These are phyloP conservation scores for Gyromitra esculenta DNA, from an alignment of 2,329 filamentous ascomycete species.

Conservation along the genomic window DNA sequence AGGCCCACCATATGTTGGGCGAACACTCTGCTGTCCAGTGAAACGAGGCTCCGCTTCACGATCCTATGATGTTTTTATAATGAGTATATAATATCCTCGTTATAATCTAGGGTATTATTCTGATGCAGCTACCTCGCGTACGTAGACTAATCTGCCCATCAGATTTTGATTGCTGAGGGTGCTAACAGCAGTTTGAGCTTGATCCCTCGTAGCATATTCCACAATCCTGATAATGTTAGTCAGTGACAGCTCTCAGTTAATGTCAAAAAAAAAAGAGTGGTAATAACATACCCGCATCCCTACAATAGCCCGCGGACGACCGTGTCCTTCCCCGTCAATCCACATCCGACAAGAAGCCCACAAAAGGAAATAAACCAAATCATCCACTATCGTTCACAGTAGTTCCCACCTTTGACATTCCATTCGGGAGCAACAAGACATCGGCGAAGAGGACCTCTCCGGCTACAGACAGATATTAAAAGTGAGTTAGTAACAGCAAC, in stretches of 20 bases:
- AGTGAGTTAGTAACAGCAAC: conserved; percentile 28
- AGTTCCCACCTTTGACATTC: conserved; percentile 99
- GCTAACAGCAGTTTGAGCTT: conserved; percentile 96
- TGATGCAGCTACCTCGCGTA: conserved; percentile 77
- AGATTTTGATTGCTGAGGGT: conserved; percentile 99
- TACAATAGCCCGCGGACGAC: conserved; percentile 87
- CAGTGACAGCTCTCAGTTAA: conserved; percentile 58
- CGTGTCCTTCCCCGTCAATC: conserved; percentile 96
- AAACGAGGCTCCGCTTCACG: conserved; percentile 98
- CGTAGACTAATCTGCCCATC: conserved; percentile 98
- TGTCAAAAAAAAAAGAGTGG: conserved; percentile 9
- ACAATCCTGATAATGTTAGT: conserved; percentile 78
- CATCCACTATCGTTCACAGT: conserved; percentile 74
- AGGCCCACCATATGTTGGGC: conserved; percentile 68
- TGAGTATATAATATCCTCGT: conserved; percentile 4
- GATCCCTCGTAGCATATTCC: conserved; percentile 99
- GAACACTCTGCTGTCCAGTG: conserved; percentile 66
- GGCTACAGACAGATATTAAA: conserved; percentile 68
- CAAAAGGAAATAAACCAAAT: conserved; percentile 71
- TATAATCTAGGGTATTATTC: conserved; percentile 1
- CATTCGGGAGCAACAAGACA: conserved; percentile 98
- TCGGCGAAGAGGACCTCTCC: conserved; percentile 99
- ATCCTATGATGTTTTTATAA: conserved; percentile 69
- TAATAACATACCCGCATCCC: conserved; percentile 93
- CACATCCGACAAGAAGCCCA: conserved; percentile 82